Conservation (phyloP, 2,329 filamentous ascomycete genomes). For the Helminthosporium solani region DNA sequence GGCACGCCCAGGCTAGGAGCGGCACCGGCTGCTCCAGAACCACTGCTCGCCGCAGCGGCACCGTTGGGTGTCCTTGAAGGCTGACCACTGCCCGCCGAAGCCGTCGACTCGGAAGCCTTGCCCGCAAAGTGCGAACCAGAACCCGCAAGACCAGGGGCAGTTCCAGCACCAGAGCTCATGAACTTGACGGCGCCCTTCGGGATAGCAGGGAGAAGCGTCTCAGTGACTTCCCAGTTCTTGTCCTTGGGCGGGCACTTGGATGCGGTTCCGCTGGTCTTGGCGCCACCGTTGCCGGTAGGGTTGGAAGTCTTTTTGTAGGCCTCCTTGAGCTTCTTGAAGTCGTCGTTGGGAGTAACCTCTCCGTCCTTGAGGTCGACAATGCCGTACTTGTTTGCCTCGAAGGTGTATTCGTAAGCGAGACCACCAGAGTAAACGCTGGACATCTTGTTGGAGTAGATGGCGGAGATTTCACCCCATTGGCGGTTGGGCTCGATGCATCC, state of each 20-base stretch:
- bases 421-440: constrained; percentile 89
- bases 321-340: constrained; percentile 61
- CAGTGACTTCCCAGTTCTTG: constrained; percentile 57
- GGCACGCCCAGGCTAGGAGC: constrained; percentile 28
- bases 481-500: constrained; percentile 83
- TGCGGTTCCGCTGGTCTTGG: constrained; percentile 54
- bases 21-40: constrained; percentile 17
- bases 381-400: constrained; percentile 66
- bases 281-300: constrained; percentile 59
- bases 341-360: constrained; percentile 58
- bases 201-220: constrained; percentile 57
- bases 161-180: constrained; percentile 59
- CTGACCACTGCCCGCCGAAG: constrained; percentile 30
- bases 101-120: constrained; percentile 28
- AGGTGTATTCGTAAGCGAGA: constrained; percentile 90
- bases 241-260: constrained; percentile 57
- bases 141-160: constrained; percentile 57
- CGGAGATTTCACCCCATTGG: constrained; percentile 73
- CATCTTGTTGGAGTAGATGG: constrained; percentile 83
- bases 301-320: constrained; percentile 53
- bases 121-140: constrained; percentile 42
- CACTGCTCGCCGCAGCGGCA: constrained; percentile 5
- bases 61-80: constrained; percentile 26
- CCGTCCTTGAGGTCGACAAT: constrained; percentile 66
- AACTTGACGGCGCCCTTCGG: constrained; percentile 57